Evolutionary conservation across 768 basidiomycete genomes (phyloP), one percentile per base, ranked within the genome.

Genomic region (Naematelia encephala): DNA sequence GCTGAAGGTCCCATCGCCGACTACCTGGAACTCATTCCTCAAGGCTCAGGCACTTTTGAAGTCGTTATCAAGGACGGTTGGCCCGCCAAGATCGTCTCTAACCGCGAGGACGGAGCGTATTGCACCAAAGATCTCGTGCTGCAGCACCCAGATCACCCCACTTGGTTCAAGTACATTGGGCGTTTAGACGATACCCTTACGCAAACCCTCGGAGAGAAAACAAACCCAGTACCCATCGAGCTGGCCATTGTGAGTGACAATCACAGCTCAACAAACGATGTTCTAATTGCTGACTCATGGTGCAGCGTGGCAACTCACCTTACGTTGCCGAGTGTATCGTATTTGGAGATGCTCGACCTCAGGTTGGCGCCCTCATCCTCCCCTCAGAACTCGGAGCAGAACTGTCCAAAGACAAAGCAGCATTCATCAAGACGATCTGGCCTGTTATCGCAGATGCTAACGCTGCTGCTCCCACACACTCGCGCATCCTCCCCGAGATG

Each of bases 91-190:
- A 82, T 79, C 47, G 73, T 77, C 62, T 74, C 75, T n/a, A 83
- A 84, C 69, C 77, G 81, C 30, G 79, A 81, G 1, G 83, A 84
- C 61, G 80, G 80, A 1, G 82, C 82, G 0, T 85, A 82, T 64
- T 83, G 84, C 1, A 83, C 82, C 13, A 83, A 80, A 53, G 84
- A 85, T 63, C 77, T 84, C 13, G 82, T 84, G 65, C 63, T 80
- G 19, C 78, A 78, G 49, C 84, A 85, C 57, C 79, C 80, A 0
- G 68, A 73, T 4, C 73, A 79, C 29, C 59, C 68, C 5, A 66
- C 76, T 30, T 76, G 76, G 54, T 83, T 78, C 77, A 83, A 81
- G 63, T 82, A 81, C 51, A 76, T 82, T n/a, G 83, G 84, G 1
- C 74, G 84, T 23, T 70, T 83, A 46, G 84, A 85, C 61, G 84